Percentiles rank a stretch among this genome's conserved stretches.
Conservation (phyloP, 1,139 yeast species). For the Tardiomyces depauwii region DNA sequence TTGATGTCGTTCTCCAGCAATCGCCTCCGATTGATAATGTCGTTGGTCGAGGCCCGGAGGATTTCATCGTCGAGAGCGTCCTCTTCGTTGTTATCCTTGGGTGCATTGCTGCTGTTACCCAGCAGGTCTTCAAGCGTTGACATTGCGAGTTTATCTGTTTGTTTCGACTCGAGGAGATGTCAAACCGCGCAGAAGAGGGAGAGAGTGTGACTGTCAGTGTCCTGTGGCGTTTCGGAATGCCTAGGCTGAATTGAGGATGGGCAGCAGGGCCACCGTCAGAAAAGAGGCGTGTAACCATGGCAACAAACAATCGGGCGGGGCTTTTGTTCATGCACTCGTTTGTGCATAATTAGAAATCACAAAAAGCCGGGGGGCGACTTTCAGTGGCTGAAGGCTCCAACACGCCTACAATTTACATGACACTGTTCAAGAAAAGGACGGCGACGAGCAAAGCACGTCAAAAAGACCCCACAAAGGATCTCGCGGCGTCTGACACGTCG, state of each 20-base stretch:
- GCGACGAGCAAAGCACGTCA: slow-evolving; percentile 1
- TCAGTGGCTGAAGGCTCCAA: no score
- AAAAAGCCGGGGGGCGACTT: no score
- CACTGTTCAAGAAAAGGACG: slow-evolving; percentile 27
- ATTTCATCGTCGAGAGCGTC: slow-evolving; percentile 72
- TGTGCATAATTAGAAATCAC: no score
- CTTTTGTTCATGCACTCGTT: no score
- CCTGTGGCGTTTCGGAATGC: no score
- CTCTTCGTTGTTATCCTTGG: slow-evolving; percentile 20
- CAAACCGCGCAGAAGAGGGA: no score
- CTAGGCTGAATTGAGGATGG: no score
- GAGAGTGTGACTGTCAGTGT: no score
- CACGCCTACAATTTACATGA: slow-evolving; percentile 2
- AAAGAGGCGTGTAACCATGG: no score
- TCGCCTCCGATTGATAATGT: slow-evolving; percentile 75
- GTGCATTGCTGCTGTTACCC: slow-evolving; percentile 12
- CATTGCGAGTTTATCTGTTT: slow-evolving; percentile 28
- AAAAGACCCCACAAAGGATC: background rate
- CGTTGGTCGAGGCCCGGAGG: slow-evolving; percentile 65
- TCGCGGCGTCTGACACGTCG: background rate
- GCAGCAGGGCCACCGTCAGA: no score
- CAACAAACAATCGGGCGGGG: no score
- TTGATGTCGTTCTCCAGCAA: slow-evolving; percentile 91
- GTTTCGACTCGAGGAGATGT: no score
- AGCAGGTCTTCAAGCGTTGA: slow-evolving; percentile 63